Base-by-base conservation (phyloP, 805 yeast species). In the Lipomyces yamanashiensis region DNA sequence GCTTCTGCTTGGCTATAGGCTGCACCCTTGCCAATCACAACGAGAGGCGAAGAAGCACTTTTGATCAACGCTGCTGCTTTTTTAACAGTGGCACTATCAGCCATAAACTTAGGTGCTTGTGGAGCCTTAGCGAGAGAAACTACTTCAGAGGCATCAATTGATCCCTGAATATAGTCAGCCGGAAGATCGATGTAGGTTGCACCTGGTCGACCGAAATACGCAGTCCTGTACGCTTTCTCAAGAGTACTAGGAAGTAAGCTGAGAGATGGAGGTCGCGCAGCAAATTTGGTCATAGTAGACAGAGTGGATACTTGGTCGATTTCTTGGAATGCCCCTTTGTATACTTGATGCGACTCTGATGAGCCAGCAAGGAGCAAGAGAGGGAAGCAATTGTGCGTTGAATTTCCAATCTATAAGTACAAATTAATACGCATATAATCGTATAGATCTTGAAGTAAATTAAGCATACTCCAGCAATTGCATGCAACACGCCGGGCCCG, bases 401-500 rank as follows among this genome's bases (percentile, higher is more conserved):
- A 82, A 70, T 87, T 87, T 70, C 84, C 85, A 1, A 85, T 76
- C 68, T 64, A 28, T 10, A 23, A 3, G 12, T 15, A 15, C 19
- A 7, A 5, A 19, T 17, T 36, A 12, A 34, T 28, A 4, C 15
- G 34, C 23, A 13, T 7, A 21, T 15, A 3, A 17, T 1, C 19
- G 10, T 17, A 15, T 40, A 33, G 21, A 23, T 23, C 23, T 7
- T 37, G 15, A 19, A 23, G 6, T 19, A 44, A 6, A 19, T 15
- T 3, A 15, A 8, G 45, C 68, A 33, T 50, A 67, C 64, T 12
- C 92, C 92, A 0, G 91, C 84, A 50, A 85, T 70, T 0, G 89
- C 87, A 66, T 87, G 90, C 8, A 87, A 79, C 2, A 87, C 76
- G 3, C 92, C 92, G 0, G 92, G 91, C 0, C 92, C 92, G 39